Conservation (phyloP, 495 filamentous ascomycete species). For the Eremomyces bilateralis region DNA sequence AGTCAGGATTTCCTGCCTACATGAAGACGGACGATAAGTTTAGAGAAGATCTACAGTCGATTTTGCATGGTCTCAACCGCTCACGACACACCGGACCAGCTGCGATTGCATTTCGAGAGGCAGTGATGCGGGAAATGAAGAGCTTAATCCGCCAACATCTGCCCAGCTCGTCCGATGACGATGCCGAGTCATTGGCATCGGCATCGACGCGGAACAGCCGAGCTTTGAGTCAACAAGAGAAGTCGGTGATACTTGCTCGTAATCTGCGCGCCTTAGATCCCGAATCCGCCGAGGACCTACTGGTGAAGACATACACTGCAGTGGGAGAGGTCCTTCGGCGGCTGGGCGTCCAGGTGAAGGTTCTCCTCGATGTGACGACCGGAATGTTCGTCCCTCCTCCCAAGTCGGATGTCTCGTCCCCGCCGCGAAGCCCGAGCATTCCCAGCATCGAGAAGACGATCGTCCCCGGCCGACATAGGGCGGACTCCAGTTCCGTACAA, state of each 20-base stretch:
- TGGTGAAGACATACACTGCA: constrained; percentile 61
- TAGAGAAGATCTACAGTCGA: constrained; percentile 39
- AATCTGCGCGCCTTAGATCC: constrained; percentile 73
- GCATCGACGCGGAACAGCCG: constrained; percentile 57
- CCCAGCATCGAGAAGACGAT: too few relatives aligned
- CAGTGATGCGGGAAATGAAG: constrained; percentile 69
- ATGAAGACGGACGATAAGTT: constrained; percentile 44
- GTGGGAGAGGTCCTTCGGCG: constrained; percentile 73
- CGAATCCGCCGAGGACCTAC: constrained; percentile 66
- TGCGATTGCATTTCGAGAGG: constrained; percentile 68
- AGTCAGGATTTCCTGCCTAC: constrained; percentile 51
- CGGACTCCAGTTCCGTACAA: constrained; percentile 22
- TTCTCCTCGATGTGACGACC: constrained; percentile 87
- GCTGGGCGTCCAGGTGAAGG: constrained; percentile 76
- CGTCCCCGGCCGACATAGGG: too few relatives aligned
- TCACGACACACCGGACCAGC: constrained; percentile 60
- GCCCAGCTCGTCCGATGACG: constrained; percentile 81
- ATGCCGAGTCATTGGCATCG: constrained; percentile 77
- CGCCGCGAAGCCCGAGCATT: constrained; percentile 10
- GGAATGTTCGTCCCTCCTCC: constrained; percentile 27
- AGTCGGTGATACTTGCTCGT: constrained; percentile 70
- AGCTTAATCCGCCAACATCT: constrained; percentile 65
- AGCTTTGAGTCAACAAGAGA: constrained; percentile 61
- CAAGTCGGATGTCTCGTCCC: constrained; percentile 6
- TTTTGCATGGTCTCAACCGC: constrained; percentile 56